These are phyloP conservation scores for Endocalyx cinctus DNA, from an alignment of 2,329 filamentous ascomycete species.

Conservation along the genomic window DNA sequence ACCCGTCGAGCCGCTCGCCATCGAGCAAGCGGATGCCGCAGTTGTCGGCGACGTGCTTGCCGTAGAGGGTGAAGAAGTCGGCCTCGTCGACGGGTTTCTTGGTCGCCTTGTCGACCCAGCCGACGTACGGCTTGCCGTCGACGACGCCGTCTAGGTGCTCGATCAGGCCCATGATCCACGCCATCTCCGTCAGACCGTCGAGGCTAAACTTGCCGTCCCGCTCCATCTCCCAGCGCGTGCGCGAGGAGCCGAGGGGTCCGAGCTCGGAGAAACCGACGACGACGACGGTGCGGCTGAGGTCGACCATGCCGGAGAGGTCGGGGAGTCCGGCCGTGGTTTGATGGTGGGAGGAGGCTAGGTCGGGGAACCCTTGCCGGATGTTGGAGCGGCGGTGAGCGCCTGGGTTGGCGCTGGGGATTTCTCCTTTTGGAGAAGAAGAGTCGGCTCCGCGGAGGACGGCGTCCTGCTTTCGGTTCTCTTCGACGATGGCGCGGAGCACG, in stretches of 20 bases:
- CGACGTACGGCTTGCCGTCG: constrained; percentile 63
- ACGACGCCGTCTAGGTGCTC: constrained; percentile 64
- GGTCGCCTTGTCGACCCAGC: constrained; percentile 39
- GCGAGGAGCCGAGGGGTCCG: constrained; percentile 63
- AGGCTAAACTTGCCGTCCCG: constrained; percentile 62
- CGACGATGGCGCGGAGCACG: too few species aligned
- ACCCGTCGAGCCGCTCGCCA: constrained; percentile 15
- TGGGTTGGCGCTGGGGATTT: too few species aligned
- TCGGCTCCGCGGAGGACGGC: too few species aligned
- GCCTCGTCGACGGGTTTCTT: constrained; percentile 22
- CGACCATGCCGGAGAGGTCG: too few species aligned
- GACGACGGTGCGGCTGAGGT: constrained; percentile 32
- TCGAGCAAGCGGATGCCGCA: constrained; percentile 30
- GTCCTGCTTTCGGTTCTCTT: too few species aligned
- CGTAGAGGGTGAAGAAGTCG: constrained; percentile 27
- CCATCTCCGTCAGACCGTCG: constrained; percentile 69
- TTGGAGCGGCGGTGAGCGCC: too few species aligned
- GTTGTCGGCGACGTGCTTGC: constrained; percentile 26
- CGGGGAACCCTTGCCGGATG: too few species aligned
- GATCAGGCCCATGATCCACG: constrained; percentile 70
- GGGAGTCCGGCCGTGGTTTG: too few species aligned
- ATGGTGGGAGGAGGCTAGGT: too few species aligned
- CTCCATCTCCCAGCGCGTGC: constrained; percentile 71
- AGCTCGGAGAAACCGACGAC: constrained; percentile 35
- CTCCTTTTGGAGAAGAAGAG: too few species aligned